A percentile compares a stretch with the other conserved stretches of the same genome.
Conservation (phyloP, 805 yeast species). For the Candida caryicola region DNA sequence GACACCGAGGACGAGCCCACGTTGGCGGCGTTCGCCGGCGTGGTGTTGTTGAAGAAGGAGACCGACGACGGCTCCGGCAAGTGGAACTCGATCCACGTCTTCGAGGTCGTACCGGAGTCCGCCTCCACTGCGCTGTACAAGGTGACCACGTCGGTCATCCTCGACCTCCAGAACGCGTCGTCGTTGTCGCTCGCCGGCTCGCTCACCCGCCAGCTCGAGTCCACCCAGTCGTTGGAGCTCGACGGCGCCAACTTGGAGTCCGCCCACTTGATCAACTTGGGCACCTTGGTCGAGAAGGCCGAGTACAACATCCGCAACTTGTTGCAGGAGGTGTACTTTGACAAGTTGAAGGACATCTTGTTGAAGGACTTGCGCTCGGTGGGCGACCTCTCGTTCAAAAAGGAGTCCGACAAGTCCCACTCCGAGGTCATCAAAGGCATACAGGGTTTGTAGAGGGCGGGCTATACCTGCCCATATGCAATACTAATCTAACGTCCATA, state of each 20-base stretch:
- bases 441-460: conserved; percentile 34
- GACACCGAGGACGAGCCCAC: conserved; percentile 58
- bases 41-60: conserved; percentile 76
- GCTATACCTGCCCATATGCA: too few species aligned
- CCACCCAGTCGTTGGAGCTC: conserved; percentile 40
- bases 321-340: conserved; percentile 92
- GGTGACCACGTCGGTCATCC: conserved; percentile 82
- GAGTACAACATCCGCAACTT: conserved; percentile 84
- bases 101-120: conserved; percentile 59
- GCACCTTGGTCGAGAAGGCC: conserved; percentile 79
- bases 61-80: conserved; percentile 49
- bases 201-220: conserved; percentile 79
- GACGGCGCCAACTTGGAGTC: conserved; percentile 43
- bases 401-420: conserved; percentile 31
- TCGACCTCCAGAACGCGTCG: conserved; percentile 50
- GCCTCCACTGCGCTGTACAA: conserved; percentile 50
- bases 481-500: too few species aligned
- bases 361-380: conserved; percentile 42
- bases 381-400: conserved; percentile 32
- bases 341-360: conserved; percentile 86
- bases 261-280: conserved; percentile 83
- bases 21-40: conserved; percentile 80
- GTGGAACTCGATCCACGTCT: conserved; percentile 95
- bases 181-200: conserved; percentile 66
- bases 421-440: conserved; percentile 38